Conservation (phyloP, 2,329 filamentous ascomycete genomes). For the Amauroascus verrucosus region DNA sequence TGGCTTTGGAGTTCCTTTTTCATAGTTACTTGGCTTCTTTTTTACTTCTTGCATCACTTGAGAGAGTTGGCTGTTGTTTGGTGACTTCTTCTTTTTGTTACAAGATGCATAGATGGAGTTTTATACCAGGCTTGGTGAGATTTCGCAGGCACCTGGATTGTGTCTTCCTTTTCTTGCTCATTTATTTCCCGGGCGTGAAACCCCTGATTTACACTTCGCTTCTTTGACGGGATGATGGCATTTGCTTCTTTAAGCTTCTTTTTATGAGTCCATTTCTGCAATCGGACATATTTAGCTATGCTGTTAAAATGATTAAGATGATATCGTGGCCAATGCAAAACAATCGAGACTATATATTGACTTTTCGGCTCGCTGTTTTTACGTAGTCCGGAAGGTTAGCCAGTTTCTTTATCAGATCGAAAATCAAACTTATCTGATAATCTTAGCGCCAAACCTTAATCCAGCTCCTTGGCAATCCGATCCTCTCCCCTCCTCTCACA, state of each 20-base stretch:
- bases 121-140: slow-evolving; percentile 9
- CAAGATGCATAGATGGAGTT: slow-evolving; percentile 8
- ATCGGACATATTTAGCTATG: not conserved
- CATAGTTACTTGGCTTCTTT: not conserved
- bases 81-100: not conserved
- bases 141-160: slow-evolving; percentile 10
- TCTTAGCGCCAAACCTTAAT: slow-evolving; percentile 1
- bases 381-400: too few relatives aligned
- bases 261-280: not conserved
- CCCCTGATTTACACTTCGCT: not conserved
- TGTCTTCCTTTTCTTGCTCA: not conserved
- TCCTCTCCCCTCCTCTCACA: too few relatives aligned
- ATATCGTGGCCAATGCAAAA: not conserved
- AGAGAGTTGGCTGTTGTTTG: not conserved
- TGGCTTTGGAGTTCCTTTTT: not conserved
- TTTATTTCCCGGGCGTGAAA: not conserved
- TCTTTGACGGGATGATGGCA: not conserved
- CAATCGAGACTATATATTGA: not conserved
- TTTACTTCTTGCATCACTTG: not conserved
- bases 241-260: not conserved
- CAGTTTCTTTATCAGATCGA: slow-evolving; percentile 4
- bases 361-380: too few relatives aligned
- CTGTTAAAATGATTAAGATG: not conserved
- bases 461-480: not conserved
- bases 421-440: slow-evolving; percentile 4